phyloP scores from a whole-genome alignment of 2,329 filamentous ascomycete genomes.

The Myotisia sp. region DNA sequence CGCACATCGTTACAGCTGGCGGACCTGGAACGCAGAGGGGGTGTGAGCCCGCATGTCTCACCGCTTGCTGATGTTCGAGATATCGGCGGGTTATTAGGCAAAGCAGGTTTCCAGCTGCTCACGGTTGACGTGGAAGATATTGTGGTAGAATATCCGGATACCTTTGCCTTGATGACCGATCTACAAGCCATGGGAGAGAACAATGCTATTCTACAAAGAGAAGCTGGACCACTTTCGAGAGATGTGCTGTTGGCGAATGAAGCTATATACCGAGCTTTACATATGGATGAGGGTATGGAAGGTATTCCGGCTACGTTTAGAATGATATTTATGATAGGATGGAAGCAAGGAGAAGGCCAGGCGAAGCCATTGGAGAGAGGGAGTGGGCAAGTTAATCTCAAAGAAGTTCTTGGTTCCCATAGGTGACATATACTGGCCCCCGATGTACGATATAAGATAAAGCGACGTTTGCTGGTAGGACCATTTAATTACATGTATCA shows the following conservation, averaged over 20 bases:
- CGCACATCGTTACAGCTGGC: conserved; percentile 86
- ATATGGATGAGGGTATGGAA: conserved; percentile 58
- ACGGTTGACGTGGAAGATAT: conserved; percentile 98
- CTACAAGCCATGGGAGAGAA: conserved; percentile 92
- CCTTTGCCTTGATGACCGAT: conserved; percentile 82
- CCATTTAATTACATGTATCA: too few species aligned
- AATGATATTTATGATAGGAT: conserved; percentile 97
- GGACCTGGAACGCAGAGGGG: conserved; percentile 78
- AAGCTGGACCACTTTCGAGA: conserved; percentile 60
- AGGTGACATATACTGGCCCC: not conserved
- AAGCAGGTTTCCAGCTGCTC: conserved; percentile 84
- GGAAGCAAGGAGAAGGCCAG: conserved; percentile 74
- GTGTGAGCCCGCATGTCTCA: conserved; percentile 78
- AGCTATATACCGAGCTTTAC: conserved; percentile 73
- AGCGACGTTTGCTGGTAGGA: too few species aligned
- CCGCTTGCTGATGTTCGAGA: conserved; percentile 86
- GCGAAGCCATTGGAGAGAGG: conserved; percentile 67
- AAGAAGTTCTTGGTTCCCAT: conserved; percentile 55
- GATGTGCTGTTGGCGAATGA: conserved; percentile 81
- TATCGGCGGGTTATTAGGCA: conserved; percentile 71
- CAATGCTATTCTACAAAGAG: conserved; percentile 75
- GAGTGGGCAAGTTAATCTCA: conserved; percentile 74
- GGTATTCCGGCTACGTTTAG: conserved; percentile 78
- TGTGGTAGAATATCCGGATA: conserved; percentile 82
- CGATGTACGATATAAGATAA: conserved; percentile 4